Base-by-base conservation (phyloP, 2,329 filamentous ascomycete genomes). In the Macrophomina phaseolina region DNA sequence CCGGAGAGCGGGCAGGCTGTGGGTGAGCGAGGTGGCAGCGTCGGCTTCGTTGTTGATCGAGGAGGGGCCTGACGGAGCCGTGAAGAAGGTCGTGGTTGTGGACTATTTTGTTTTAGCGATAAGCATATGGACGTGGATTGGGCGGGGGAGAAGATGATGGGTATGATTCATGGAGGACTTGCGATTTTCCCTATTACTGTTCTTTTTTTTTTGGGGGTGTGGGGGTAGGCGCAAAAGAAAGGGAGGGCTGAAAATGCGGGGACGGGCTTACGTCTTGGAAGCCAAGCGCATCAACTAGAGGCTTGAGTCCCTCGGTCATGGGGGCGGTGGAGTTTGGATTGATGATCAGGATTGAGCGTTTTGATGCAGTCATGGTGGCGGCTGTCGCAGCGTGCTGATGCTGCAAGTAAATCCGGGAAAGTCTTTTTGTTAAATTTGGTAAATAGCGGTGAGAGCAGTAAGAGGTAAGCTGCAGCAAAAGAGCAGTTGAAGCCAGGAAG, bases 21-120 rank as follows among this genome's bases (percentile, higher is more conserved):
- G 85, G 1, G 84, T 74, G 1, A 88, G 85, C 70, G 90, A 94
- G 61, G 81, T 76, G 1, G 80, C 76, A 5, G 93, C 90, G 75
- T 93, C 92, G 12, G 84, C 78, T 70, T 86, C 89, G 70, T 92
- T 86, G 79, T 97, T 90, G 80, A 97, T 97, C 78, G 91, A 94
- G 14, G 86, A 81, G 1, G 93, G 90, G 5, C 90, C 86, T 1
- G 58, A 73, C 0, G 90, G 87, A 3, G 87, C 90, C 0, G 91
- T 93, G 79, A 91, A 92, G 72, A 85, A 87, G 55, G 81, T 78
- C 70, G 91, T 83, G 53, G 71, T 71, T 62, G 81, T 83, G 80
- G 83, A 67, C 68, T 70, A 71, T 69, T 70, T 72, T 70, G 52
- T 36, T 23, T 23, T 23, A 23, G 23, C 3, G 23, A 23, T 23